These are phyloP conservation scores for Cryptococcus sp. DNA, from an alignment of 1,284 basidiomycete species.

Conservation along the genomic window DNA sequence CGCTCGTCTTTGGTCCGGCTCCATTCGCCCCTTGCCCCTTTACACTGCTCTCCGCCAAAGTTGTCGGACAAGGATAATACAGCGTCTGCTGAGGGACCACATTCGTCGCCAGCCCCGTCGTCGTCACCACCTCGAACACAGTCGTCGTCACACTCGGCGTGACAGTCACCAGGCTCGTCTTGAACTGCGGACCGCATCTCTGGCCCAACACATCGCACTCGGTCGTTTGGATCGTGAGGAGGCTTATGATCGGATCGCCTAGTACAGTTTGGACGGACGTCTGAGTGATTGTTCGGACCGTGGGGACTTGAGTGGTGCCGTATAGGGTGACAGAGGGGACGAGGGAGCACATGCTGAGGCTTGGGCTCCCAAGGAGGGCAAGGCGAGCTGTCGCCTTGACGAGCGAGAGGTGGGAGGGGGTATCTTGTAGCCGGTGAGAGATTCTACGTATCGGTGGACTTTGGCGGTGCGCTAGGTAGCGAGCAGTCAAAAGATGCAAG, in stretches of 20 bases:
- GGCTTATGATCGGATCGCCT: slow-evolving; percentile 2
- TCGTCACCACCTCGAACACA: neutral
- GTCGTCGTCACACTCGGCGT: slow-evolving; percentile 2
- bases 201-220: neutral
- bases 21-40: neutral
- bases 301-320: slow-evolving; percentile 7
- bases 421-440: no score
- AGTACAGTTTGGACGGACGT: neutral
- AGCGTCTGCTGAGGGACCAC: slow-evolving; percentile 9
- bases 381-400: no score
- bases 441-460: no score
- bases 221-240: neutral
- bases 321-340: slow-evolving; percentile 9
- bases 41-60: no score
- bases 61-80: slow-evolving; percentile 3
- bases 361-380: neutral
- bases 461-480: no score
- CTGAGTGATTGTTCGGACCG: neutral
- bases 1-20: no score
- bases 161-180: slow-evolving; percentile 3
- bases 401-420: no score
- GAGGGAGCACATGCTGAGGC: neutral
- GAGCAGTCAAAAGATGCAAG: no score
- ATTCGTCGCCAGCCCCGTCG: neutral
- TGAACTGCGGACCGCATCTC: neutral